Evolutionary conservation across 139 green algal genomes (phyloP), one percentile per base, ranked within the genome.

Genomic region (Nannochloris sp.): DNA sequence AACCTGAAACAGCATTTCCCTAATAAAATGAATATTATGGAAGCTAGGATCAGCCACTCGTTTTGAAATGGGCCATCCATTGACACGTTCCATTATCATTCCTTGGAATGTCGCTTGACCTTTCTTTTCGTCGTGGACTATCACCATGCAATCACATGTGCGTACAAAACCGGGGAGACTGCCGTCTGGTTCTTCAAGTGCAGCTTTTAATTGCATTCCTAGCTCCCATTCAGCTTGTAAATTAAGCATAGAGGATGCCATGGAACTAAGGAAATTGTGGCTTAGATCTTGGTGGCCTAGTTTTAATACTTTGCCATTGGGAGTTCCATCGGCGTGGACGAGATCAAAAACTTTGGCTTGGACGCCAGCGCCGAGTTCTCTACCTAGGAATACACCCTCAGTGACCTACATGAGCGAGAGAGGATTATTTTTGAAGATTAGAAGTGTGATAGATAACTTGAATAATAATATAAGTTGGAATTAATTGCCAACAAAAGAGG

Each of bases 1-100:
- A 6, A 67, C 33, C 72, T 77, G 70, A 60, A 69, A 77, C 57
- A 78, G 57, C 71, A 78, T 73, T 36, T 78, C 71, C 7, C 71
- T 39, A 23, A 78, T 30, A n/a, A 64, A 78, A 30, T 65, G 56
- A 29, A 78, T 78, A 45, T 78, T 78, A 62, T 73, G 64, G 35
- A 78, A 78, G 29, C 51, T 37, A 13, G 56, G 64, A 3, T 57
- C 61, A 24, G 56, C 35, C 33, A 78, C 24, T 1, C 71, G 44
- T 45, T 70, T 73, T n/a, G n/a, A n/a, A n/a, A n/a, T n/a, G n/a
- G n/a, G n/a, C n/a, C n/a, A n/a, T n/a, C n/a, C n/a, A 30, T 74
- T 65, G 32, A 77, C 34, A 39, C 67, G 54, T 13, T 66, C 70
- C 63, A 77, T 72, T 12, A 68, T 45, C 63, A 77, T 72, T 46